Percentiles rank a stretch among this genome's conserved stretches.
Conservation (phyloP, 768 basidiomycete species). For the Hortiboletus flavorubellus region DNA sequence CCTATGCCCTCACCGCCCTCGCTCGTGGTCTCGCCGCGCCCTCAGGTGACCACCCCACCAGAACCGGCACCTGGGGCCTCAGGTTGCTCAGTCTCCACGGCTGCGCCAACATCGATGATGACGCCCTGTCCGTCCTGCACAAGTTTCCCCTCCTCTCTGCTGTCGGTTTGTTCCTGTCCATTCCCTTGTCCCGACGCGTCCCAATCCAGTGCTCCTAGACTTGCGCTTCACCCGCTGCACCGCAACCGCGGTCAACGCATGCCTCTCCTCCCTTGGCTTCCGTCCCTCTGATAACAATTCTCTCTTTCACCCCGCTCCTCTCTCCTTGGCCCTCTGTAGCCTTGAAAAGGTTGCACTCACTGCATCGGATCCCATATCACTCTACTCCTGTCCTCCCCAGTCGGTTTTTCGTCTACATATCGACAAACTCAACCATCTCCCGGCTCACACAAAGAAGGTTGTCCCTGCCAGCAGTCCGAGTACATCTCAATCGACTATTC, state of each 20-base stretch:
- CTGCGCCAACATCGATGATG: conserved; percentile 48
- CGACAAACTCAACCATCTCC: conserved; percentile 9
- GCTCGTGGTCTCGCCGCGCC: conserved; percentile 40
- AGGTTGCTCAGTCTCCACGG: conserved; percentile 55
- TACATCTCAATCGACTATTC: background rate
- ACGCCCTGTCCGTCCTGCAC: conserved; percentile 39
- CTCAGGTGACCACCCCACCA: conserved; percentile 3
- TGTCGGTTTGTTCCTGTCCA: conserved; percentile 44
- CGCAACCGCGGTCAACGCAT: conserved; percentile 13
- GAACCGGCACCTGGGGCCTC: conserved; percentile 52
- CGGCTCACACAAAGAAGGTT: conserved; percentile 1
- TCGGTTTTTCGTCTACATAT: conserved; percentile 31
- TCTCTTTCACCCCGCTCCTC: conserved; percentile 44
- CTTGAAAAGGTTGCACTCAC: conserved; percentile 23
- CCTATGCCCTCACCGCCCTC: conserved; percentile 52
- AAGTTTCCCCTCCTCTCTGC: conserved; percentile 58
- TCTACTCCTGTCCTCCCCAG: conserved; percentile 26
- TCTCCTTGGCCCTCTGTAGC: conserved; percentile 34
- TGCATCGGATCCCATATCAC: conserved; percentile 13
- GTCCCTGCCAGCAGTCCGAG: background rate
- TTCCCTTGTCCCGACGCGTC: background rate
- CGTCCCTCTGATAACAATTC: conserved; percentile 23
- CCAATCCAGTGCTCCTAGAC: conserved; percentile 33
- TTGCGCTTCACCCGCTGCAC: conserved; percentile 48
- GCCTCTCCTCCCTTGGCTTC: conserved; percentile 25